Percentiles rank a stretch among this genome's conserved stretches.
Evolutionary conservation across 345 rosid species (phyloP).

Genomic region (Pugionium dolabratum): DNA sequence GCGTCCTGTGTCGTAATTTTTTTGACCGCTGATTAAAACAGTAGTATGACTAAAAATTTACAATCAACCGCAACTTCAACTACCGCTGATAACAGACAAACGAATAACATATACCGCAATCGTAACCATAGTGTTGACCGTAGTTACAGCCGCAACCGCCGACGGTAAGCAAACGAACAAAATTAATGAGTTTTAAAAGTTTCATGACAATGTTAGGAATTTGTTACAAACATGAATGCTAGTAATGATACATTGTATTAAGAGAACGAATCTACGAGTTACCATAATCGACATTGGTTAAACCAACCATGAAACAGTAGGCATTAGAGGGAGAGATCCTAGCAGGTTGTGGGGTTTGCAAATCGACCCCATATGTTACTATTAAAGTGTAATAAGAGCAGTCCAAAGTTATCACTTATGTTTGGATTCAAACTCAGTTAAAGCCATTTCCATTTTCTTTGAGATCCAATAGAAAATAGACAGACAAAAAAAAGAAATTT

Average conservation of each 20-base stretch:
- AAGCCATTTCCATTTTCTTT: not conserved
- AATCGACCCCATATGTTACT: conserved; percentile 29
- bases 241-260: not conserved
- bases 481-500: not conserved
- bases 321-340: conserved; percentile 18
- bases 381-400: conserved; percentile 26
- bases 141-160: no score
- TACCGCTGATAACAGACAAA: no score
- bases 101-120: no score
- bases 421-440: conserved; percentile 22
- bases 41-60: no score
- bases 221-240: conserved; percentile 25
- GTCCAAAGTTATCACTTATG: conserved; percentile 14
- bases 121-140: no score
- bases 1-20: no score
- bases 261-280: conserved; percentile 6
- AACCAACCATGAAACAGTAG: conserved; percentile 4
- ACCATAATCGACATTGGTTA: conserved; percentile 1
- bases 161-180: no score
- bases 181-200: not conserved
- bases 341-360: conserved; percentile 23
- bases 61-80: no score
- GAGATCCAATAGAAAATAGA: conserved; percentile 28
- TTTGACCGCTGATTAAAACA: no score
- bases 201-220: not conserved